Base-by-base conservation (phyloP, 148 eudicot genomes). In the Cornus kousa region DNA sequence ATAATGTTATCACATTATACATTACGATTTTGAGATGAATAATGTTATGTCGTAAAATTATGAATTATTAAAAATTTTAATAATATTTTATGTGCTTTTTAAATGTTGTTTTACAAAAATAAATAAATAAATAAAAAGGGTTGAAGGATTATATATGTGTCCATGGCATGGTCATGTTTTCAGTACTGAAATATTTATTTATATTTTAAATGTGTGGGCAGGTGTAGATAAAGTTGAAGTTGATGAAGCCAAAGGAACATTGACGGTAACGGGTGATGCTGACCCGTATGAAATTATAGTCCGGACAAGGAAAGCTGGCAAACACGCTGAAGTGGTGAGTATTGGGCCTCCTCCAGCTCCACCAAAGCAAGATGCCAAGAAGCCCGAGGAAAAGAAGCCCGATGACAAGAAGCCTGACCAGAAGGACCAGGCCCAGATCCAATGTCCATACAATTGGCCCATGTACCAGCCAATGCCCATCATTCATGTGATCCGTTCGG, bases 211-310 rank as follows among this genome's bases (percentile, higher is more conserved):
- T 48, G 35, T 48, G 9, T 69, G 68, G 68, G 66, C 72, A 92
- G 96, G 96, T 5, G 90, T 92, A 19, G 87, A 91, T 48, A 86
- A 87, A 71, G 80, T 91, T 14, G 95, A 89, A 80, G 76, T 82
- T 1, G 95, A 91, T 35, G 72, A 64, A 66, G 89, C 82, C 31
- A 91, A 89, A 78, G 86, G 87, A 28, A 85, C 87, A 0, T 28
- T 91, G 53, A 85, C 83, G 0, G 88, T 90, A 67, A 88, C 87
- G 3, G 95, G 93, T 8, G 82, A 84, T 12, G 95, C 87, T n/a
- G 95, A 91, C 73, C 93, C 93, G 0, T 87, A 85, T 16, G 89
- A 79, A 9, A 79, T 91, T n/a, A 74, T 91, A 2, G 73, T 53
- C 65, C 71, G 78, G 28, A 74, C 85, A 13, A 87, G 85, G 62